phyloP scores from a whole-genome alignment of 2,329 filamentous ascomycete species.

The Xylariaceae sp. region DNA sequence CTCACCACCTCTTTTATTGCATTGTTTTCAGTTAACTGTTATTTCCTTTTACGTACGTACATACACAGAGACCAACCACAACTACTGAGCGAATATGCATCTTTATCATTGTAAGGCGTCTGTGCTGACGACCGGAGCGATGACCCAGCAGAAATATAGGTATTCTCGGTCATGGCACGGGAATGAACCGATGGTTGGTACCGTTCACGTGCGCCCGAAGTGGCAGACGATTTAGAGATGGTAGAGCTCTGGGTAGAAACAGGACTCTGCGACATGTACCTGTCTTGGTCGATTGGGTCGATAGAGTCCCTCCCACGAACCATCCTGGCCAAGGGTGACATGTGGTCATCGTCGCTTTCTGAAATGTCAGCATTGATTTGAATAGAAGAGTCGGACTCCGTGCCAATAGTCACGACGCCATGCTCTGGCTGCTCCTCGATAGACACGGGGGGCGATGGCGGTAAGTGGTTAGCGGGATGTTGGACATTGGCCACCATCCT shows the following conservation, averaged over 20 bases:
- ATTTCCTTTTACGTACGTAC: too few relatives aligned
- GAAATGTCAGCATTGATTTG: constrained; percentile 56
- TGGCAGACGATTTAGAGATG: constrained; percentile 48
- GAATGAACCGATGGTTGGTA: constrained; percentile 49
- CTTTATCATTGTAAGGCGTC: constrained; percentile 35
- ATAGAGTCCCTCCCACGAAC: constrained; percentile 61
- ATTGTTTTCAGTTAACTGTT: too few relatives aligned
- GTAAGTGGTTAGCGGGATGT: constrained; percentile 71
- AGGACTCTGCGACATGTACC: constrained; percentile 62
- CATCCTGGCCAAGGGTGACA: constrained; percentile 70
- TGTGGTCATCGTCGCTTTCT: constrained; percentile 70
- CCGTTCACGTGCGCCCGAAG: constrained; percentile 46
- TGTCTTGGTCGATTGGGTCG: constrained; percentile 53
- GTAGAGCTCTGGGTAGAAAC: constrained; percentile 59
- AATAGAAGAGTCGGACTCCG: constrained; percentile 51
- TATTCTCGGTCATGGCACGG: constrained; percentile 54
- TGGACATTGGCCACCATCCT: constrained; percentile 82
- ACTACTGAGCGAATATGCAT: constrained; percentile 53
- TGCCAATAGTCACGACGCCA: constrained; percentile 44
- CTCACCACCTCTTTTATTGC: too few relatives aligned
- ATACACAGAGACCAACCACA: too few relatives aligned
- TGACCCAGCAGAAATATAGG: constrained; percentile 63
- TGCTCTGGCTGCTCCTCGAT: constrained; percentile 63
- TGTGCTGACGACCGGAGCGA: constrained; percentile 42
- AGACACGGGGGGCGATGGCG: constrained; percentile 77